phyloP scores from a whole-genome alignment of 1,284 basidiomycete species.

The Fistulina hepatica region DNA sequence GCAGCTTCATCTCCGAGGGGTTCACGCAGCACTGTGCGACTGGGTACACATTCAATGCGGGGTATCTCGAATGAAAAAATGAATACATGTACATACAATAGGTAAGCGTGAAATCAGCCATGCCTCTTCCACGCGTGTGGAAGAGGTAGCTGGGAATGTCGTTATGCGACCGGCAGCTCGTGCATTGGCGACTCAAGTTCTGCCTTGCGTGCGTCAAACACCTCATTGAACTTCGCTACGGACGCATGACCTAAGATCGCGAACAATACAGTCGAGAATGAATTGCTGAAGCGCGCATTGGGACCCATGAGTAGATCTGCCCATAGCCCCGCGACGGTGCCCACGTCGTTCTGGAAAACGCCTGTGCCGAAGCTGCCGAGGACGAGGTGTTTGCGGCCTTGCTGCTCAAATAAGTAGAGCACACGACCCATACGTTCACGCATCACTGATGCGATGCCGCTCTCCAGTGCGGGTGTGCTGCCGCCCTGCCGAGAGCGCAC shows the following conservation, averaged over 20 bases:
- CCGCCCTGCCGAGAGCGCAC: conserved; percentile 30
- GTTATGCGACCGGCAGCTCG: too few species aligned
- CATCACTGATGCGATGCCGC: conserved; percentile 45
- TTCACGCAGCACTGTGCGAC: too few species aligned
- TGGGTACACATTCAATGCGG: too few species aligned
- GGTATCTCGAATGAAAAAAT: too few species aligned
- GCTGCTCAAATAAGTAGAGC: conserved; percentile 49
- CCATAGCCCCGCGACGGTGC: conserved; percentile 46
- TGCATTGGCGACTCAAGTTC: too few species aligned
- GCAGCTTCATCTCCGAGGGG: too few species aligned
- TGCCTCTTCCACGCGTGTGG: too few species aligned
- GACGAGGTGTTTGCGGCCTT: conserved; percentile 45
- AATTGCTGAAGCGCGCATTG: conserved; percentile 38
- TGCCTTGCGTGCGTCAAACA: conserved; percentile 9
- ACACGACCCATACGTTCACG: conserved; percentile 57
- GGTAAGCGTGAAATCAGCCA: too few species aligned
- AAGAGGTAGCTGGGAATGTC: too few species aligned
- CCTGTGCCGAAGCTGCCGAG: conserved; percentile 68
- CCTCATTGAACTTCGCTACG: conserved; percentile 35
- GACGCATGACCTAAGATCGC: conserved; percentile 48
- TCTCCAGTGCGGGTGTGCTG: conserved; percentile 31
- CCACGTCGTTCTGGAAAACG: conserved; percentile 53
- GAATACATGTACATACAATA: too few species aligned
- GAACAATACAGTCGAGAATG: conserved; percentile 54
- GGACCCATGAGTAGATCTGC: conserved; percentile 39